phyloP scores from a whole-genome alignment of 306 rosid genomes.

The Phaseolus lunatus region DNA sequence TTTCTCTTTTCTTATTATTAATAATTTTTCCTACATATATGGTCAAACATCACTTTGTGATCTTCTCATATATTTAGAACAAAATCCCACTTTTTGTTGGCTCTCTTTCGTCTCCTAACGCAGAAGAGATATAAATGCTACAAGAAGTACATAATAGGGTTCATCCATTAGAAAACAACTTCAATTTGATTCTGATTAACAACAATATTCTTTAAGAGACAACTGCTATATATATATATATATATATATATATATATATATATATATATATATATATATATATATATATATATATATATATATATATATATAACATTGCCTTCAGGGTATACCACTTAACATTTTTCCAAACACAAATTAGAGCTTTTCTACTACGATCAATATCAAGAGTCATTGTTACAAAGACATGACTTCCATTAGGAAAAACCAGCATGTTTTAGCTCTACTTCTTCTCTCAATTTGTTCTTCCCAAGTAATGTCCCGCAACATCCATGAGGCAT shows the following conservation, averaged over 20 bases:
- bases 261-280: no score
- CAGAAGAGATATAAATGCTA: background rate
- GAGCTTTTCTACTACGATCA: background rate
- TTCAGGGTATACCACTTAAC: background rate
- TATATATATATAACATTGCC: no score
- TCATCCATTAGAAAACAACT: background rate
- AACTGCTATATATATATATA: background rate
- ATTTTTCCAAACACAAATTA: slow-evolving; percentile 1
- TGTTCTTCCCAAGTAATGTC: background rate
- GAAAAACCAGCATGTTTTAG: background rate
- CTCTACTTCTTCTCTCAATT: background rate
- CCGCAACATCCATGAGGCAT: background rate
- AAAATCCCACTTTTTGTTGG: background rate
- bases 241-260: no score
- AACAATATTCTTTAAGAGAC: background rate
- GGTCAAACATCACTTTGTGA: background rate
- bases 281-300: no score
- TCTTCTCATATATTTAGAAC: background rate
- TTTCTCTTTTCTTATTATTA: background rate
- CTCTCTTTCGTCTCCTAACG: background rate
- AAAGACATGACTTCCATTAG: background rate
- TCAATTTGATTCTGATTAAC: background rate
- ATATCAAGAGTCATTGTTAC: background rate
- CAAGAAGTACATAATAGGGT: background rate
- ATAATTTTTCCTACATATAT: background rate